Evolutionary conservation across 768 basidiomycete species (phyloP), one percentile per base, ranked within the genome.

Genomic region (Cystoderma amianthinum): DNA sequence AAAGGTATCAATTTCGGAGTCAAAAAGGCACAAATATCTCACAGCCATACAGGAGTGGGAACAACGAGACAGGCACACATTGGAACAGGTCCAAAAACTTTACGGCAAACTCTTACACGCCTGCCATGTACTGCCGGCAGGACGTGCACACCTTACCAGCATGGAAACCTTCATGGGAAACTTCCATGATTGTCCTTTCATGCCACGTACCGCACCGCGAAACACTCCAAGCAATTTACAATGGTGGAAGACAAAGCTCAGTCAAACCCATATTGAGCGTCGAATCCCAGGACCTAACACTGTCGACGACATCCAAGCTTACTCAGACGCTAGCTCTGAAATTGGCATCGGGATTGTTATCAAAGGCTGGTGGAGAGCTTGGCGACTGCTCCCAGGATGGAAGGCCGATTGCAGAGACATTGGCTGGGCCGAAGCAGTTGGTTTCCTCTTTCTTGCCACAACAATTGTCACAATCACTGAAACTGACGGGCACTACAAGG

Each of bases 341-440:
- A 21, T 45, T 5, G 54, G 60, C 1, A 56, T 64, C 13, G 45
- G 52, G 2, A 53, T 64, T 24, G 30, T 41, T 25, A 51, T 67
- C 17, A 33, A 46, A 0, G 25, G 43, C n/a, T 10, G 13, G 1
- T 68, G 63, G 66, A 10, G 52, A 12, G 62, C 64, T 0, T 68
- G 61, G 59, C 7, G n/a, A 35, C 0, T 58, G 67, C 16, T 50
- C 2, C 55, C 53, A 1, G 56, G 54, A 0, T 71, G 66, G 68
- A 36, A 55, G 10, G 18, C 38, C 0, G 47, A 55, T n/a, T 33
- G 52, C 0, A 28, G 58, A 1, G 65, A 74, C 41, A 76, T 75
- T 41, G 52, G 52, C 0, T 76, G 72, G 71, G 71, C 69, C 0
- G 69, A 77, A 47, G 64, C 63, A 0, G 45, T 72, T 7, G 64